These are phyloP conservation scores for Teunomyces lycoperdinae DNA, from an alignment of 805 yeast genomes.

Conservation along the genomic window DNA sequence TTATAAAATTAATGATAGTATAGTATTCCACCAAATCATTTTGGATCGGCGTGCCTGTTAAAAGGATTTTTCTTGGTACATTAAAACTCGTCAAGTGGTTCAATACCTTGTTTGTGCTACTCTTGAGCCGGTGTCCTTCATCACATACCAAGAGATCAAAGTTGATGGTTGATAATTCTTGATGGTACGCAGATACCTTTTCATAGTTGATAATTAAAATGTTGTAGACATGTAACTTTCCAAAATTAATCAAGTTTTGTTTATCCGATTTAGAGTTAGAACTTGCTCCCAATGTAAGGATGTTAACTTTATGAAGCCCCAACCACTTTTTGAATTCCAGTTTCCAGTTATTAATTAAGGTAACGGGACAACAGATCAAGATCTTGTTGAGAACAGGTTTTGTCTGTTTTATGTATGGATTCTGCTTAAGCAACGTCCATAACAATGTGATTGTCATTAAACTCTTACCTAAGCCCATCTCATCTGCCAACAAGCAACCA, in stretches of 20 bases:
- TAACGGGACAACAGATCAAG: conserved; percentile 87
- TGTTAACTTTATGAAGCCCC: conserved; percentile 58
- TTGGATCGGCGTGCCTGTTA: conserved; percentile 93
- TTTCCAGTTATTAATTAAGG: conserved; percentile 84
- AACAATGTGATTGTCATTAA: conserved; percentile 78
- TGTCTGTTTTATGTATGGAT: conserved; percentile 36
- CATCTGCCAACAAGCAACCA: conserved; percentile 92
- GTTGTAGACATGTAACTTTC: conserved; percentile 70
- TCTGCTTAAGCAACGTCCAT: conserved; percentile 77
- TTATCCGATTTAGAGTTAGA: conserved; percentile 54
- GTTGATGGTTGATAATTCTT: conserved; percentile 45
- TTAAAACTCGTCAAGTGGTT: conserved; percentile 57
- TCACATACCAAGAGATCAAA: conserved; percentile 84
- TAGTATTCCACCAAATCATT: conserved; percentile 84
- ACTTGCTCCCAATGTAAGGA: conserved; percentile 55
- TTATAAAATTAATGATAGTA: conserved; percentile 75
- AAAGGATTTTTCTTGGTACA: conserved; percentile 55
- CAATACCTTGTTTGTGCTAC: conserved; percentile 65
- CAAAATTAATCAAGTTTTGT: conserved; percentile 56
- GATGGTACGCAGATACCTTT: conserved; percentile 55
- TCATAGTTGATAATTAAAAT: conserved; percentile 88
- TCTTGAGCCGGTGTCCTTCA: conserved; percentile 92
- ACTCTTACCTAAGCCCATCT: conserved; percentile 92
- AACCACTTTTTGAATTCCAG: conserved; percentile 90
- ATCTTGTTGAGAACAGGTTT: conserved; percentile 52